Base-by-base conservation (phyloP, 73 alveolate genomes). In the Uronychia binucleata region DNA sequence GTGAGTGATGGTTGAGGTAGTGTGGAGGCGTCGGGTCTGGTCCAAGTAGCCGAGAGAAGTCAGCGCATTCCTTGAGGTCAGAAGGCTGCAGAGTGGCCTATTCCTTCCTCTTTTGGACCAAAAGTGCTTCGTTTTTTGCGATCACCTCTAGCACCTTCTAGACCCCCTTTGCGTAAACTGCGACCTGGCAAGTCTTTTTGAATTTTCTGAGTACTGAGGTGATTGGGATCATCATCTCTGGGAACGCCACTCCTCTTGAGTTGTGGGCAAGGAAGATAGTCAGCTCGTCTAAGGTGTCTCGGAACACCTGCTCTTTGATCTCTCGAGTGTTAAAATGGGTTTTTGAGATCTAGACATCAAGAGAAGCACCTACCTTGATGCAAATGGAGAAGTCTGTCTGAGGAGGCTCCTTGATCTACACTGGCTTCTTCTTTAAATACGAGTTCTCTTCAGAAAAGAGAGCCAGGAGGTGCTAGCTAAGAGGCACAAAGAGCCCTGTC, bases 401-500 rank as follows among this genome's bases (percentile, higher is more conserved):
- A 11, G 30, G 79, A 1, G 11, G 30, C 33, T 83, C 90, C 79
- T 83, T n/a, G 59, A 83, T 80, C 1, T 28, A 34, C 28, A 58
- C 74, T 0, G 90, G 78, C 30, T 83, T 83, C 26, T 76, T 25
- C 60, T 74, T 83, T 0, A 83, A 84, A 0, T 58, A 46, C 1
- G 33, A 80, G 58, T 33, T 74, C 31, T 76, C 57, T 75, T 34
- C 57, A 31, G 57, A 80, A 57, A 85, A 85, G 59, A 84, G 91
- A 57, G 76, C 57, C 1, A 85, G 80, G 74, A 85, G 35, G 58
- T 85, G 77, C 57, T 85, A 75, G 59, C 80, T 79, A 27, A 85
- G 76, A 28, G 91, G 91, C n/a, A 85, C 58, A 86, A 85, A 85
- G n/a, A 32, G 58, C 84, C 74, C 34, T 33, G 84, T 83, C 59